Percentiles rank a stretch among this genome's conserved stretches.
Conservation (phyloP, 1,139 yeast genomes). For the Candida smagusa region DNA sequence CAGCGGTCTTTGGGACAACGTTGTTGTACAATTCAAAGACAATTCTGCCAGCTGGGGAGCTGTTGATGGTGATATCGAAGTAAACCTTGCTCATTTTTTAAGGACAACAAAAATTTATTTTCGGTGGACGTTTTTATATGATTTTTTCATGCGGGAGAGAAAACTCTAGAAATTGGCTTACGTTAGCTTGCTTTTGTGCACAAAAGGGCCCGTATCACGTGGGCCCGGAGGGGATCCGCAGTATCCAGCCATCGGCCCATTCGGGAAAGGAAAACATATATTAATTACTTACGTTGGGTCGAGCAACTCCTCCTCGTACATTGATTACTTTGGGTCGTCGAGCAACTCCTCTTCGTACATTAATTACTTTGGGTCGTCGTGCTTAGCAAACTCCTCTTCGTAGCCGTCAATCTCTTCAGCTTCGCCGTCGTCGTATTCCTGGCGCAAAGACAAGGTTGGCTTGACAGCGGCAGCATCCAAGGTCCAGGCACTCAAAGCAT, state of each 20-base stretch:
- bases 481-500: constrained; percentile 81
- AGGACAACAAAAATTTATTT: neutral
- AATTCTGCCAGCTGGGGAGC: constrained; percentile 66
- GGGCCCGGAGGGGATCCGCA: no score
- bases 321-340: neutral
- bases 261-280: no score
- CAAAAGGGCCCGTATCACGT: no score
- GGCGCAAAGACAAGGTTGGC: constrained; percentile 79
- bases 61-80: constrained; percentile 75
- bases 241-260: neutral
- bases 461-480: constrained; percentile 75
- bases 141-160: neutral
- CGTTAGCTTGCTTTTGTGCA: no score
- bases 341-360: neutral
- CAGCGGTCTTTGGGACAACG: constrained; percentile 96
- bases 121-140: neutral
- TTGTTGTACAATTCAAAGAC: constrained; percentile 85
- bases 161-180: no score
- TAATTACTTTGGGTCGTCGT: constrained; percentile 21
- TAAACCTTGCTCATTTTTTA: constrained; percentile 55
- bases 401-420: constrained; percentile 48
- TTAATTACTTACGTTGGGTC: constrained; percentile 10
- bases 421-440: constrained; percentile 62
- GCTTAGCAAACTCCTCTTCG: constrained; percentile 41
- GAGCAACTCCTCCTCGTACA: constrained; percentile 40